Evolutionary conservation across 352 stramenopile species (phyloP).

Genomic region (Discostella stelligera): DNA sequence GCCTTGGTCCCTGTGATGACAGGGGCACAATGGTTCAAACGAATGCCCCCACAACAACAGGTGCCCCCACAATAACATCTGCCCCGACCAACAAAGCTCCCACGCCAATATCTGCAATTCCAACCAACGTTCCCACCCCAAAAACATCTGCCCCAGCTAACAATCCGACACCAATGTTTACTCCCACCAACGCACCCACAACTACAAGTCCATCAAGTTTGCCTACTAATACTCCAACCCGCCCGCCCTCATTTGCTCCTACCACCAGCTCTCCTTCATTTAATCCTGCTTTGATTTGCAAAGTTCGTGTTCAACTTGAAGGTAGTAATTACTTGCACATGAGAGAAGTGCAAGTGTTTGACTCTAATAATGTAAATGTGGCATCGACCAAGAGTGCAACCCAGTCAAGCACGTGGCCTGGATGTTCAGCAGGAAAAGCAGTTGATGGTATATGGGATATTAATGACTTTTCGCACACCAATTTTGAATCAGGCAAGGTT

Average conservation of each 20-base stretch:
- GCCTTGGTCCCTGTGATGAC: neutral
- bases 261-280: too few species aligned
- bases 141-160: too few species aligned
- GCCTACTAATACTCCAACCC: too few species aligned
- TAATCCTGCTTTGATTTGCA: neutral
- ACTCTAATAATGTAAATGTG: neutral
- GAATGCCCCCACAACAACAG: neutral
- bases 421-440: neutral
- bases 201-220: too few species aligned
- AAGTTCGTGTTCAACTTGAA: slow-evolving; percentile 3
- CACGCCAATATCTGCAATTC: neutral
- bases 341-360: slow-evolving; percentile 10
- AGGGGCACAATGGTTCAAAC: neutral
- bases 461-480: neutral
- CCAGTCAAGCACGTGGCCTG: neutral
- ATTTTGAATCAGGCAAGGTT: neutral
- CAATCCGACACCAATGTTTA: too few species aligned
- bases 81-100: neutral
- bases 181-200: too few species aligned
- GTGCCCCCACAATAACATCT: neutral
- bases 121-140: neutral
- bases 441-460: neutral
- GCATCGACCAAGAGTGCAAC: neutral
- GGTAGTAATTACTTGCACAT: neutral
- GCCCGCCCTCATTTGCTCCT: too few species aligned